Conservation (phyloP, 2,329 filamentous ascomycete species). For the Botrytis hyacinthi region DNA sequence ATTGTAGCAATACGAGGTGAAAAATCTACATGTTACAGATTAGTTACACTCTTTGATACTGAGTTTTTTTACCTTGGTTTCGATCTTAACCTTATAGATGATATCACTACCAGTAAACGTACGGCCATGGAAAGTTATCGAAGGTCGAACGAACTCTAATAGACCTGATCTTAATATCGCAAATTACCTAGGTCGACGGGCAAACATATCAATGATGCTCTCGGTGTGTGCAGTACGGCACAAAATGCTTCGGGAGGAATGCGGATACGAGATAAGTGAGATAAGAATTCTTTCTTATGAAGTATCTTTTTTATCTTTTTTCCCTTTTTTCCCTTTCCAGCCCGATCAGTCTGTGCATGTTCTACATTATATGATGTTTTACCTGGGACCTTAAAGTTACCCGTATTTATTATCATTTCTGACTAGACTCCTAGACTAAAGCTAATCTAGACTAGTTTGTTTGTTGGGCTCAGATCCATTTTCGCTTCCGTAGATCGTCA, state of each 20-base stretch:
- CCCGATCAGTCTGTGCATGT: not conserved
- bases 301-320: not conserved
- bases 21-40: not conserved
- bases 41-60: not conserved
- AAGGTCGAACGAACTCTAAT: not conserved
- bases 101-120: not conserved
- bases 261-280: not conserved
- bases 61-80: not conserved
- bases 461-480: not conserved
- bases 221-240: not conserved
- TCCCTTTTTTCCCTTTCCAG: not conserved
- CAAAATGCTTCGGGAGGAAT: not conserved
- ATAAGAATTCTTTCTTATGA: not conserved
- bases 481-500: slow-evolving; percentile 4
- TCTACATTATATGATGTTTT: not conserved
- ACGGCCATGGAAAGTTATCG: not conserved
- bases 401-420: not conserved
- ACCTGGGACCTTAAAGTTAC: not conserved
- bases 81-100: not conserved
- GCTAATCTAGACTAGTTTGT: not conserved
- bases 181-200: not conserved
- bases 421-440: not conserved
- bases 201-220: not conserved
- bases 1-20: not conserved
- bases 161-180: not conserved